Evolutionary conservation across 768 basidiomycete species (phyloP), one percentile per base, ranked within the genome.

Genomic region (Lactifluus pinguis): DNA sequence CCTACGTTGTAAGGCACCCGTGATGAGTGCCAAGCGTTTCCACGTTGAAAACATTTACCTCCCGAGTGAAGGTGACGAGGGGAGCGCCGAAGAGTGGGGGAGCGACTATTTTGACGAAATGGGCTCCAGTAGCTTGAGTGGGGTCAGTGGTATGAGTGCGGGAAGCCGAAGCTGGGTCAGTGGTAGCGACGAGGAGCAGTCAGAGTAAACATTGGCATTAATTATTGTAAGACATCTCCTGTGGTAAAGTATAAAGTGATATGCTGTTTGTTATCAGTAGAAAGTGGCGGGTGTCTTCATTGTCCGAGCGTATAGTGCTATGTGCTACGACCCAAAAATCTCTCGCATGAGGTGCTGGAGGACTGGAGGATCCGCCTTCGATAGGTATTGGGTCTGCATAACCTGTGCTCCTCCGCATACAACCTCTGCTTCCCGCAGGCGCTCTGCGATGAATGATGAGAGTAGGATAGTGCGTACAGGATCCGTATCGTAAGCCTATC

Each of bases 311-410:
- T 10, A 25, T 59, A 6, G 32, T 11, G 11, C 4, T 49, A 21
- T 7, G 21, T 1, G 30, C 45, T 60, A 59, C 49, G 63, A 49
- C 45, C 55, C 63, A 29, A 66, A 66, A 79, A 52, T 60, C 36
- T 64, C 65, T 8, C 59, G 51, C 65, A 66, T 66, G 53, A 92
- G 81, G 69, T 91, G 89, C 63, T 82, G 77, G 15, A 92, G 75
- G n/a, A 93, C 81, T 1, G 80, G 76, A 4, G 87, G 82, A 69
- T 94, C 92, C 17, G 86, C 81, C 63, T 83, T 81, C 9, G 75
- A 72, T 14, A 93, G 75, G 68, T 85, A 89, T 11, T 70, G 72
- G 6, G 72, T 72, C 59, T 87, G 81, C 72, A 95, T 86, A 7
- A 74, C 72, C 19, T 78, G 74, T 1, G 79, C 71, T 8, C 89